Percentiles rank a stretch among this genome's conserved stretches.
Evolutionary conservation across 2,329 filamentous ascomycete species (phyloP).

Genomic region (Alternaria infectoria): DNA sequence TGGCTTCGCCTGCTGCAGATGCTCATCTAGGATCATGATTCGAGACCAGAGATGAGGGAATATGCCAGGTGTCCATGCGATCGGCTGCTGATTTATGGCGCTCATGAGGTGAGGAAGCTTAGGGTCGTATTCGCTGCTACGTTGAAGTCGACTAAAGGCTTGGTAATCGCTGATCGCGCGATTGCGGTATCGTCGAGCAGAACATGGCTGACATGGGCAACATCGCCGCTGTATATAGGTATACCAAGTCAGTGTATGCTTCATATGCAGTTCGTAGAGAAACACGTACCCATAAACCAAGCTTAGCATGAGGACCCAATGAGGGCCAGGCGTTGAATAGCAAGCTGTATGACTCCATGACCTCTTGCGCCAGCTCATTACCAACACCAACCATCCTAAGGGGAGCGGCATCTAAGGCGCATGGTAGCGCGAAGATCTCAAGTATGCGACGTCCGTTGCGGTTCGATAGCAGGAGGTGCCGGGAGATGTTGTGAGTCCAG

Average conservation of each 20-base stretch:
- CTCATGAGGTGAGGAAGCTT: slow-evolving; percentile 15
- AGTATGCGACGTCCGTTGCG: slow-evolving; percentile 14
- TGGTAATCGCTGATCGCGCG: slow-evolving; percentile 7
- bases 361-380: slow-evolving; percentile 21
- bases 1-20: slow-evolving; percentile 25
- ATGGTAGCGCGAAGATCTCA: slow-evolving; percentile 26
- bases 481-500: slow-evolving; percentile 28
- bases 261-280: background rate
- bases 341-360: slow-evolving; percentile 25
- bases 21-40: slow-evolving; percentile 25
- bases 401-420: slow-evolving; percentile 16
- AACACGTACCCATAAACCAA: background rate
- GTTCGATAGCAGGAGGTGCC: slow-evolving; percentile 24
- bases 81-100: slow-evolving; percentile 9
- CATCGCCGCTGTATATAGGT: background rate
- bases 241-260: background rate
- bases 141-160: background rate
- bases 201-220: slow-evolving; percentile 29
- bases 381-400: background rate
- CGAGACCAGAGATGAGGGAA: slow-evolving; percentile 28
- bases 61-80: slow-evolving; percentile 23
- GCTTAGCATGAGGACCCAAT: background rate
- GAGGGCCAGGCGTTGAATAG: slow-evolving; percentile 25
- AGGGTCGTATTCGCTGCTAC: background rate
- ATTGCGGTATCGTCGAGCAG: slow-evolving; percentile 16